Percentiles rank a stretch among this genome's conserved stretches.
These are phyloP conservation scores for Candida yuanshanica DNA, from an alignment of 805 yeast species.

Conservation along the genomic window DNA sequence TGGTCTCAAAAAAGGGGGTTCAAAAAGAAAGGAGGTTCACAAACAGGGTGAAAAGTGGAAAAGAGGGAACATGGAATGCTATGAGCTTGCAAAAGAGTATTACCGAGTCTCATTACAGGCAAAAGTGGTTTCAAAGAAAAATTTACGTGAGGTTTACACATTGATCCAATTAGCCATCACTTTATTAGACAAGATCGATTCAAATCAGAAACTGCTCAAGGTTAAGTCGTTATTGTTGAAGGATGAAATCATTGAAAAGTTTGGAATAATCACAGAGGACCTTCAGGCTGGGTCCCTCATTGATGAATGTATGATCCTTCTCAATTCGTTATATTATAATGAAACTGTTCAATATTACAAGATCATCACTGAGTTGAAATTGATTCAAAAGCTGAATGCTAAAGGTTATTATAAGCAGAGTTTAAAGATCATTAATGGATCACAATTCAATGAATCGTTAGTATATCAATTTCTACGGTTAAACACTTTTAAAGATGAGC, in stretches of 20 bases:
- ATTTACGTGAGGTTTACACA: slow-evolving; percentile 3
- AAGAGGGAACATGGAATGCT: not conserved
- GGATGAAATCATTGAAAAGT: slow-evolving; percentile 4
- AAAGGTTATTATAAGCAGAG: slow-evolving; percentile 5
- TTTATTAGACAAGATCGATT: slow-evolving; percentile 3
- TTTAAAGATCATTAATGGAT: slow-evolving; percentile 3
- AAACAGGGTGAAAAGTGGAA: not conserved
- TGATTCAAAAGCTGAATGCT: slow-evolving; percentile 1
- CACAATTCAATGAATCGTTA: not conserved
- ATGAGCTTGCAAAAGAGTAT: not conserved
- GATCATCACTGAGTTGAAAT: slow-evolving; percentile 1
- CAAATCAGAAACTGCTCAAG: slow-evolving; percentile 1
- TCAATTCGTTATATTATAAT: not conserved
- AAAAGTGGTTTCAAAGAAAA: not conserved
- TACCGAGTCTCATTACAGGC: not conserved
- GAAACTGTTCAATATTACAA: not conserved
- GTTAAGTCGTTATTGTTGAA: slow-evolving; percentile 4
- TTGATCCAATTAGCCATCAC: slow-evolving; percentile 4
- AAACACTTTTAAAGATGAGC: slow-evolving; percentile 2
- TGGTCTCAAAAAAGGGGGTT: no score
- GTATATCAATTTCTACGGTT: not conserved
- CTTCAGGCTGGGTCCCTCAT: slow-evolving; percentile 3
- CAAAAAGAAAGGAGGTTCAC: not conserved
- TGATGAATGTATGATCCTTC: slow-evolving; percentile 4
- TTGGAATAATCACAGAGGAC: not conserved